Conservation (phyloP, 306 rosid species). For the Trifolium pratense region DNA sequence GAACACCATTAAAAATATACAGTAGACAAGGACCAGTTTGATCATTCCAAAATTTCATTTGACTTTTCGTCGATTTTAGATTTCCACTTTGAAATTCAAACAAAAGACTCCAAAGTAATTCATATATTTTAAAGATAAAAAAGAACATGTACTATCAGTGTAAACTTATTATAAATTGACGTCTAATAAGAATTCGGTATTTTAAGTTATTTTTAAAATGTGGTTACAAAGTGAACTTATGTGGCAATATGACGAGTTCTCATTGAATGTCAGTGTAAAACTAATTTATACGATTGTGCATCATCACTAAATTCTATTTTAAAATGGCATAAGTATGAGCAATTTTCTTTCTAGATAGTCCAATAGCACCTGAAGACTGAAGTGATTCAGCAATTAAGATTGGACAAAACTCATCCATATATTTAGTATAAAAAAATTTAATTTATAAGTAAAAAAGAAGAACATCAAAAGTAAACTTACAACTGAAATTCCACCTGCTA, state of each 20-base stretch:
- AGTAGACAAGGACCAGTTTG: background rate
- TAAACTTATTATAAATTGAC: background rate
- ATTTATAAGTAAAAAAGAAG: slow-evolving; percentile 23
- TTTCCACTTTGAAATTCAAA: background rate
- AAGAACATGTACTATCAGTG: background rate
- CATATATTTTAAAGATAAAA: background rate
- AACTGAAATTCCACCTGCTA: slow-evolving; percentile 77
- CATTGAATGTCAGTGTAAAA: background rate
- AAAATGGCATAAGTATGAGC: slow-evolving; percentile 21
- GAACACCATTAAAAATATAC: slow-evolving; percentile 30
- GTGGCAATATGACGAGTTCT: background rate
- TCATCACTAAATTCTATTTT: background rate
- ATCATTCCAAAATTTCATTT: slow-evolving; percentile 18
- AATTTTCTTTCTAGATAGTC: slow-evolving; percentile 20
- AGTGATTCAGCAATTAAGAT: slow-evolving; percentile 11
- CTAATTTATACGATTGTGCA: background rate
- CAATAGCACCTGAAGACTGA: slow-evolving; percentile 29
- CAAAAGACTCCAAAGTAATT: slow-evolving; percentile 21
- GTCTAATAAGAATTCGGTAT: background rate
- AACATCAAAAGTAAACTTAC: slow-evolving; percentile 57
- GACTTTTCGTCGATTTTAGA: background rate
- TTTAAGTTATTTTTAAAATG: background rate
- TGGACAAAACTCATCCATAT: background rate
- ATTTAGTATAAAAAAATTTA: too few relatives aligned
- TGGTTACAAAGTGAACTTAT: background rate